phyloP scores from a whole-genome alignment of 805 yeast genomes.

The Yamadazyma phyllophila region DNA sequence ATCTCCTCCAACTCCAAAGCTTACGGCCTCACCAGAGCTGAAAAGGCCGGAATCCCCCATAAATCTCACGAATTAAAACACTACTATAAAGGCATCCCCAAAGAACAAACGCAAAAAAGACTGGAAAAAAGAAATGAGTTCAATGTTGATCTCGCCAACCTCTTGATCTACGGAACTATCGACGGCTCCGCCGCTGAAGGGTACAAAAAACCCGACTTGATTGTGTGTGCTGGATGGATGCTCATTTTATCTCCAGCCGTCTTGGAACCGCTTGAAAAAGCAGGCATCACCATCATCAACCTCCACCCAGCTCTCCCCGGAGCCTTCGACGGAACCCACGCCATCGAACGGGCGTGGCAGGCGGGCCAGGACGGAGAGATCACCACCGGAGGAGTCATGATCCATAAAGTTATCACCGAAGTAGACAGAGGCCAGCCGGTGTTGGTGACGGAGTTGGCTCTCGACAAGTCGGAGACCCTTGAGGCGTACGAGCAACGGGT shows the following conservation, averaged over 20 bases:
- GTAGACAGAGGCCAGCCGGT: constrained; percentile 94
- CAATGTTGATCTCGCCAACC: constrained; percentile 73
- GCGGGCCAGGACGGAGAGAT: constrained; percentile 86
- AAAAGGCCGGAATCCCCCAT: constrained; percentile 64
- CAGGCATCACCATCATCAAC: constrained; percentile 77
- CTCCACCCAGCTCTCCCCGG: constrained; percentile 98
- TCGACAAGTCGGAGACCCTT: constrained; percentile 61
- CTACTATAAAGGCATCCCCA: constrained; percentile 75
- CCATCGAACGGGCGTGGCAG: constrained; percentile 94
- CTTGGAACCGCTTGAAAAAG: constrained; percentile 59
- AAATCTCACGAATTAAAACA: constrained; percentile 65
- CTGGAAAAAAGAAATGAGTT: constrained; percentile 61
- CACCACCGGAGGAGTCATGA: constrained; percentile 87
- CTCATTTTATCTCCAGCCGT: constrained; percentile 80
- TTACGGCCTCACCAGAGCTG: constrained; percentile 81
- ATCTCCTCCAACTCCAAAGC: constrained; percentile 86
- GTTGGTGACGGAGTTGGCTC: constrained; percentile 72
- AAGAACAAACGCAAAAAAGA: constrained; percentile 61
- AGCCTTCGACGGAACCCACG: constrained; percentile 94
- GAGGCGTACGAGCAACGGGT: constrained; percentile 82
- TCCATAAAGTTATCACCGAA: constrained; percentile 92
- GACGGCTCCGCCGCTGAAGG: constrained; percentile 28
- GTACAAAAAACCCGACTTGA: constrained; percentile 67
- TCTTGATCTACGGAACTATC: constrained; percentile 52
- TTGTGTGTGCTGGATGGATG: constrained; percentile 99